Evolutionary conservation across 495 filamentous ascomycete genomes (phyloP).

Genomic region (Penicillium lagena): DNA sequence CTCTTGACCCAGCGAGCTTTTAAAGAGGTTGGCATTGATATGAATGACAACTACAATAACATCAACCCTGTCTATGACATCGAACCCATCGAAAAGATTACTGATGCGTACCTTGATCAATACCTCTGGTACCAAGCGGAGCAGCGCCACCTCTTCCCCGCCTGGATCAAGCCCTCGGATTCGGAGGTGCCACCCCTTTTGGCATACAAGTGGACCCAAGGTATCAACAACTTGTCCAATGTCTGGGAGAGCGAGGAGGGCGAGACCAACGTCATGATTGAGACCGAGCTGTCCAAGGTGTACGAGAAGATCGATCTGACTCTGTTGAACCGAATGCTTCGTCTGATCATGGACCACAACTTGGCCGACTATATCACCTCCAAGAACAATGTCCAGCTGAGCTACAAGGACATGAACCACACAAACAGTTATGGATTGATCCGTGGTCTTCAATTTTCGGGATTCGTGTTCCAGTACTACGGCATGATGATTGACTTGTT

Average conservation of each 20-base stretch:
- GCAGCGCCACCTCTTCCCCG: slow-evolving; percentile 94
- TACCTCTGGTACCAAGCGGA: slow-evolving; percentile 99
- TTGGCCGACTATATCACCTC: slow-evolving; percentile 98
- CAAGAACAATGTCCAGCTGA: slow-evolving; percentile 99
- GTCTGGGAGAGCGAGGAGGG: slow-evolving; percentile 96
- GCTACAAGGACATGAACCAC: slow-evolving; percentile 99
- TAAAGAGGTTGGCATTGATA: slow-evolving; percentile 99
- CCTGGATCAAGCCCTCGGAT: slow-evolving; percentile 99
- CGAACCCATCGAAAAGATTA: slow-evolving; percentile 99
- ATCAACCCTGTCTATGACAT: slow-evolving; percentile 99
- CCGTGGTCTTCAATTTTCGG: slow-evolving; percentile 93
- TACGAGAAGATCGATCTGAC: slow-evolving; percentile 99
- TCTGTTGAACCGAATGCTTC: slow-evolving; percentile 82
- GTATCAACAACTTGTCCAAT: slow-evolving; percentile 97
- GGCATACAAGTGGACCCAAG: slow-evolving; percentile 98
- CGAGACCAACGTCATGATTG: slow-evolving; percentile 98
- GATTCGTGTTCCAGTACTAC: slow-evolving; percentile 99
- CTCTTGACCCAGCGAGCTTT: slow-evolving; percentile 95
- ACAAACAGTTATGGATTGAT: slow-evolving; percentile 99
- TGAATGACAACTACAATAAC: slow-evolving; percentile 99
- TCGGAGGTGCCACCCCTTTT: slow-evolving; percentile 97
- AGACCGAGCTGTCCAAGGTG: slow-evolving; percentile 96
- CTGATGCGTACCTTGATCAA: slow-evolving; percentile 96
- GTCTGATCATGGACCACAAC: slow-evolving; percentile 99
- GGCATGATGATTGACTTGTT: slow-evolving; percentile 92